Conservation (phyloP, 176 grass and related monocot genomes). For the sorghum (Sorghum bicolor) region DNA sequence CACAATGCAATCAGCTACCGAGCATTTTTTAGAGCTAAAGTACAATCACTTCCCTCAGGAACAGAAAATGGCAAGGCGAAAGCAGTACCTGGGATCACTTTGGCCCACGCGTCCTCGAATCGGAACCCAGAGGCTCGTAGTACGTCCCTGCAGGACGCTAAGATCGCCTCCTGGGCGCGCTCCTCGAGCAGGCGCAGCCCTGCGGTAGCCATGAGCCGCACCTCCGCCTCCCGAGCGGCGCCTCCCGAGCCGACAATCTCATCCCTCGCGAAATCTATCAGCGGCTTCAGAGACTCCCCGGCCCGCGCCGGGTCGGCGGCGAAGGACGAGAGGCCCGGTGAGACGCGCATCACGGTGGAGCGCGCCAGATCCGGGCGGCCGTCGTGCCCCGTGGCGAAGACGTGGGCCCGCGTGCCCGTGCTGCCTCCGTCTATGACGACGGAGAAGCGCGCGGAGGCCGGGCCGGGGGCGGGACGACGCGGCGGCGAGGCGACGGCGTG, state of each 20-base stretch:
- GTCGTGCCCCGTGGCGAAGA: conserved; percentile 51
- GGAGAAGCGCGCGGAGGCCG: conserved; percentile 32
- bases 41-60: not conserved
- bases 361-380: conserved; percentile 68
- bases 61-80: not conserved
- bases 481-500: conserved; percentile 15
- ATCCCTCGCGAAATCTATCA: conserved; percentile 56
- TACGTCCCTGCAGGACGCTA: conserved; percentile 63
- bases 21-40: not conserved
- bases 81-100: conserved; percentile 72
- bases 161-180: conserved; percentile 47
- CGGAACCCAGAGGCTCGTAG: conserved; percentile 60
- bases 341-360: conserved; percentile 60
- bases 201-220: conserved; percentile 89
- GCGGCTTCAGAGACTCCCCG: conserved; percentile 48
- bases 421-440: conserved; percentile 81
- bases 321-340: conserved; percentile 77
- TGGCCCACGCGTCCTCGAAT: conserved; percentile 72
- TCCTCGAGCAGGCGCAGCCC: conserved; percentile 62
- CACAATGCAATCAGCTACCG: not conserved
- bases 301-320: conserved; percentile 37
- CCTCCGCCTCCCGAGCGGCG: conserved; percentile 39
- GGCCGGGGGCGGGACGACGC: not conserved
- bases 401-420: conserved; percentile 75
- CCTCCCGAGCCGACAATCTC: conserved; percentile 34